Percentiles rank a stretch among this genome's conserved stretches.
These are phyloP conservation scores for Suillus brevipes DNA, from an alignment of 768 basidiomycete species.

Conservation along the genomic window DNA sequence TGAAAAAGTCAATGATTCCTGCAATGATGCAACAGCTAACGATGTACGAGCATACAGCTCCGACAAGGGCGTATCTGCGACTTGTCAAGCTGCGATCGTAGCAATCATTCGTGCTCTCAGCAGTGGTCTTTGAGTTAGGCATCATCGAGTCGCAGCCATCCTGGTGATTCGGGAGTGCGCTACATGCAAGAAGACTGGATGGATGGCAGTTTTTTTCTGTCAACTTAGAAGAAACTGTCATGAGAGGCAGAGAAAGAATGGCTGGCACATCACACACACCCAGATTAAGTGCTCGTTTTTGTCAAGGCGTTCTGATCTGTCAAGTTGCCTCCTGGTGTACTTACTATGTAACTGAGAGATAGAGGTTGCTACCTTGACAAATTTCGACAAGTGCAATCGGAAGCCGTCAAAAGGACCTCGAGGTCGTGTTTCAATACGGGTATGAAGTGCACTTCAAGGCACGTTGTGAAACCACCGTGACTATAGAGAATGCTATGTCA, in stretches of 20 bases:
- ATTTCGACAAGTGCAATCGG: too few species aligned
- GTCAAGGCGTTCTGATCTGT: too few species aligned
- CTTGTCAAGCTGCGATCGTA: conserved; percentile 29
- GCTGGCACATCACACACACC: background rate
- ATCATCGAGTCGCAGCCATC: background rate
- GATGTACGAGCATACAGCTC: conserved; percentile 21
- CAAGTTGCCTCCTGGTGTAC: too few species aligned
- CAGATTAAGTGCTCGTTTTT: background rate
- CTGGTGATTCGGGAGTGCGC: background rate
- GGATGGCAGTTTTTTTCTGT: background rate
- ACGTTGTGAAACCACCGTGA: too few species aligned
- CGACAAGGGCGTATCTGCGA: conserved; percentile 27
- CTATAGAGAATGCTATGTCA: too few species aligned
- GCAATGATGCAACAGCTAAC: too few species aligned
- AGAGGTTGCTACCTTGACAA: too few species aligned
- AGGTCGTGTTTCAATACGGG: too few species aligned
- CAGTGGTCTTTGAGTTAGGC: background rate
- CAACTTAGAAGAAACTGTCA: background rate
- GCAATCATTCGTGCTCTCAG: conserved; percentile 16
- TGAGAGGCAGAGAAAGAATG: background rate
- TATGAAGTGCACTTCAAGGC: too few species aligned
- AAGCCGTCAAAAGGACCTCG: too few species aligned
- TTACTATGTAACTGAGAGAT: too few species aligned
- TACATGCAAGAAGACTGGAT: background rate
- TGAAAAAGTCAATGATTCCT: too few species aligned